Evolutionary conservation across 78 protist genomes (phyloP), one percentile per base, ranked within the genome.

Genomic region (Creolimax fragrantissima): DNA sequence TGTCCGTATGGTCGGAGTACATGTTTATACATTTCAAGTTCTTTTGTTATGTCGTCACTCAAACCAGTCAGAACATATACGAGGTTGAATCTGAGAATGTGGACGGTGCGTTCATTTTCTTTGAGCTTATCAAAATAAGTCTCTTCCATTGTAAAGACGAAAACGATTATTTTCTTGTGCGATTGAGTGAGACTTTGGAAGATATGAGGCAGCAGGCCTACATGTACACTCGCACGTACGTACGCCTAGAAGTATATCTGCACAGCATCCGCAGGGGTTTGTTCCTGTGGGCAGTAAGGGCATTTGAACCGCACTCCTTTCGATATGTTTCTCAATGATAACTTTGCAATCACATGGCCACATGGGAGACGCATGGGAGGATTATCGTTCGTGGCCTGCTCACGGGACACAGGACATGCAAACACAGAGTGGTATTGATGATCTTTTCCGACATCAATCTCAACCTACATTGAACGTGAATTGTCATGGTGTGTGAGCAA

Each of bases 351-450:
- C 0, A 94, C 93, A 47, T 96, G 98, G 37, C 98, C 98, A 83
- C 98, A 96, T 36, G 66, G 89, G 2, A 96, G 86, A 35, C 94
- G 3, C 43, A 95, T 94, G 4, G 98, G 97, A 41, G 97, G 97
- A 92, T 96, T 96, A 41, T 84, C 92, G 5, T 44, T 81, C 1
- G 97, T 92, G 37, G 95, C 35, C 84, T 93, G 96, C 67, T 95
- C 97, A 4, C 96, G n/a, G 4, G 96, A 92, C 2, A 96, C 97
- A 58, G 98, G 98, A 92, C 98, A 96, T 24, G 96, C 94, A 41
- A 96, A 95, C 5, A 96, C 83, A 39, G 95, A 91, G 90, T 96
- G 97, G 83, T 43, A 95, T 35, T 93, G 66, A 7, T 3, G 24
- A 24, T 88, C 42, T 41, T 17, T 4, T 5, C 92, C 92, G 2